Evolutionary conservation across 78 protist genomes (phyloP).

Genomic region (Goniomonas avonlea): DNA sequence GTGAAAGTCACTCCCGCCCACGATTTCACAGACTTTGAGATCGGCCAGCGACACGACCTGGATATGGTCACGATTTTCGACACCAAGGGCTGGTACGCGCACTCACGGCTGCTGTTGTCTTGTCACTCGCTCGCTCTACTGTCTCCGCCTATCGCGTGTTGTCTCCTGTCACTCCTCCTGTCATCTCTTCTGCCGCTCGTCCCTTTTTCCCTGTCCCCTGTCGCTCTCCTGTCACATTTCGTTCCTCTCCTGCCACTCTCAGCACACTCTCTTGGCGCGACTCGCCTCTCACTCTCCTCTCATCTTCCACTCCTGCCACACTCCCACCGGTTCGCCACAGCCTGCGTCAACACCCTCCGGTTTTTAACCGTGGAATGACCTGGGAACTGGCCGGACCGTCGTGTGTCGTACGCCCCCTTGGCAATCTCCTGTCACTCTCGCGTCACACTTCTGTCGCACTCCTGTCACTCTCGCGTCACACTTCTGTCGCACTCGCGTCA

Average conservation of each 20-base stretch:
- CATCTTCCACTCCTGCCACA: no score
- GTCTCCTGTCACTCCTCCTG: not conserved
- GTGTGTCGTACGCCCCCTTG: no score
- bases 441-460: no score
- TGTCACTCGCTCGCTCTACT: not conserved
- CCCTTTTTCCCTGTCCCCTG: not conserved
- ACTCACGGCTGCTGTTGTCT: not conserved
- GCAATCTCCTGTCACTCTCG: not conserved
- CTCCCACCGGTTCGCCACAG: no score
- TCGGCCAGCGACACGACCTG: slow-evolving; percentile 84
- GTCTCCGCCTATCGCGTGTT: not conserved
- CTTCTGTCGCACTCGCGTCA: not conserved
- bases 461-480: not conserved
- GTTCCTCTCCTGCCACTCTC: not conserved
- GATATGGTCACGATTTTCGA: slow-evolving; percentile 60
- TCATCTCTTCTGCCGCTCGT: not conserved
- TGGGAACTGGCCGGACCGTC: no score
- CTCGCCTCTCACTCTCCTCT: no score
- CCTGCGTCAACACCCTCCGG: no score
- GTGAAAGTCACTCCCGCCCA: slow-evolving; percentile 87
- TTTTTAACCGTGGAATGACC: no score
- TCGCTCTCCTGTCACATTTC: not conserved
- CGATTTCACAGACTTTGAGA: slow-evolving; percentile 93
- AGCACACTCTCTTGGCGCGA: no score
- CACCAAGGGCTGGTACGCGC: slow-evolving; percentile 80